Base-by-base conservation (phyloP, 768 basidiomycete species). In the Termitomyces titanicus region DNA sequence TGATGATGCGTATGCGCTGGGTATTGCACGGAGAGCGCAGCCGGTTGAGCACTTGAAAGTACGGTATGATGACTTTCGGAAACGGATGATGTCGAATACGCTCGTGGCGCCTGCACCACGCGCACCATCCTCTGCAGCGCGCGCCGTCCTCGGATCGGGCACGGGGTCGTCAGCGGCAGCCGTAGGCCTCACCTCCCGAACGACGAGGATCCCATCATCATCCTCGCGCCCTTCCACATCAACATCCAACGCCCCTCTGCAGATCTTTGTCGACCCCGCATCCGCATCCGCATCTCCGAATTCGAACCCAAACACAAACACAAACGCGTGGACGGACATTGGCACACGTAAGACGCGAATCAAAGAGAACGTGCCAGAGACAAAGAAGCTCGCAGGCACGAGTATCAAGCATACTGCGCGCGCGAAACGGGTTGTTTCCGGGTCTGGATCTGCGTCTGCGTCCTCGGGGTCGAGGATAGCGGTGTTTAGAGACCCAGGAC, bases 1-100 rank as follows among this genome's bases (percentile, higher is more conserved):
- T n/a, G 95, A 98, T 63, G 85, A 86, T 38, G 82, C 86, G 6
- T 97, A 94, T 68, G 71, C 79, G n/a, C 78, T 99, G 3, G 97
- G 94, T 1, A 89, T 98, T 47, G 88, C 89, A 29, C 78, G 97
- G 44, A 83, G 83, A 54, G 95, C 92, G 0, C 69, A 78, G 10
- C 94, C 95, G 0, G 72, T 93, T 17, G 92, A 93, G 37, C 87
- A 86, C 47, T 78, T 99, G 3, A 82, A 89, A 68, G 78, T 73
- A 49, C 81, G 88, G 61, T 86, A 95, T 65, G 72, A 81, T 50
- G 93, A 95, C 40, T 98, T 98, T 71, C 92, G 94, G 68, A 94
- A 81, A 74, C 88, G 92, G 51, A 94, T 92, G 89, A 88, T 92
- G 85, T 75, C 79, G 24, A 72, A 71, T 34, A 64, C 74, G 10